Conservation (phyloP, 306 rosid genomes). For the Pueraria montana region DNA sequence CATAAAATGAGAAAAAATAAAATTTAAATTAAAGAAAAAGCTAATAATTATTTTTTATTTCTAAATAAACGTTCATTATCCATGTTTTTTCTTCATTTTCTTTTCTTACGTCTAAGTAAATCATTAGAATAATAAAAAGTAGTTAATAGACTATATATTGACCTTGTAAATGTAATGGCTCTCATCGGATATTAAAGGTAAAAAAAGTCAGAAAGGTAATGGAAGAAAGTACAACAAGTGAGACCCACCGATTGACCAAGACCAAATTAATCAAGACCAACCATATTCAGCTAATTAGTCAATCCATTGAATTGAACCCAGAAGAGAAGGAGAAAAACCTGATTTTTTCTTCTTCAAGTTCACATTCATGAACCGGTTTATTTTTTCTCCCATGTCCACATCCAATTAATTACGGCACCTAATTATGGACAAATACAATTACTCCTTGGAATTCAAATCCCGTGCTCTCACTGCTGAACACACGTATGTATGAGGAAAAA, state of each 20-base stretch:
- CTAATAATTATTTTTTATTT: too few relatives aligned
- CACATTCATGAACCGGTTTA: conserved; percentile 49
- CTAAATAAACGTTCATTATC: too few relatives aligned
- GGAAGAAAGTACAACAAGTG: conserved; percentile 30
- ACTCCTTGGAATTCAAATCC: conserved; percentile 30
- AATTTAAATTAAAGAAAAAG: too few relatives aligned
- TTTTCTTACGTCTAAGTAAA: too few relatives aligned
- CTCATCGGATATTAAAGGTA: background rate
- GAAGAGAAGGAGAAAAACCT: background rate
- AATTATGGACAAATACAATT: background rate
- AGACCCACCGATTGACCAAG: conserved; percentile 41
- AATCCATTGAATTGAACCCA: conserved; percentile 44
- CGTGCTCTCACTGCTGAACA: background rate
- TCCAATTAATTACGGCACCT: conserved; percentile 48
- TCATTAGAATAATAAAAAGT: background rate
- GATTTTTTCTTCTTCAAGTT: conserved; percentile 36
- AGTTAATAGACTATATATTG: background rate
- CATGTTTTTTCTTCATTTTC: too few relatives aligned
- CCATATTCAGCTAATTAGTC: conserved; percentile 5
- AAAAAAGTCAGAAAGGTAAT: conserved; percentile 7
- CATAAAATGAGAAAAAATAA: too few relatives aligned
- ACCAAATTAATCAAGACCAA: conserved; percentile 16
- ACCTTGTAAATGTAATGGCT: background rate
- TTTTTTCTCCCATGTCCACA: conserved; percentile 4
- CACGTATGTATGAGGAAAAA: background rate